Evolutionary conservation across 768 basidiomycete genomes (phyloP), one percentile per base, ranked within the genome.

Genomic region (Suillus discolor): DNA sequence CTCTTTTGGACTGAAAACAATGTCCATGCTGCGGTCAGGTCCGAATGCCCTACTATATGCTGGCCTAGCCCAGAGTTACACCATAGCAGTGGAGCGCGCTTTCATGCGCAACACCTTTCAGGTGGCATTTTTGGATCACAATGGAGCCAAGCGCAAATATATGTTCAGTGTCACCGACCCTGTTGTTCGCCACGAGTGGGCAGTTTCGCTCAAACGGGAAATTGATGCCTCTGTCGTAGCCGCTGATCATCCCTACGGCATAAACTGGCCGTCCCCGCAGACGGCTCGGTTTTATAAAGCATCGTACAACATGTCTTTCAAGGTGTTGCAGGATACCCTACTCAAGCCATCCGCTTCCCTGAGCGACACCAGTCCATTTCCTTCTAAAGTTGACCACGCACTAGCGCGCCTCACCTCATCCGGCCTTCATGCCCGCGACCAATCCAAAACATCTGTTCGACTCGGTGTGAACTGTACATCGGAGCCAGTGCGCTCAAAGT

Each of bases 51-150:
- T 90, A 54, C 82, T 87, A 63, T 99, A 98, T 75, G 80, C 88
- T 2, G 91, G 92, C 36, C 80, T 99, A 39, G 92, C 95, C 18
- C 80, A 91, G 63, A 94, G 90, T 74, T 89, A 86, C 70, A 82
- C 88, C 6, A 81, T 99, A 71, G 82, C 85, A 25, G 89, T 97
- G 66, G 95, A 97, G 73, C 90, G 95, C 23, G 89, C 94, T 0
- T 98, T 98, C 80, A 98, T 98, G 97, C 87, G 90, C 65, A 92
- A 98, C 74, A 97, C 96, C 0, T 96, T 99, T 84, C 94, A 97
- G 75, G 79, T 98, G 41, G 89, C 94, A 2, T 98, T 99, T 79
- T 68, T 82, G 45, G 88, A 89, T 70, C 87, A 90, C 68, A 73
- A 81, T 39, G 87, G 88, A 38, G 66, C 80, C 62, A 92, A 91